Base-by-base conservation (phyloP, 352 stramenopile genomes). In the Phytophthora hybrid region DNA sequence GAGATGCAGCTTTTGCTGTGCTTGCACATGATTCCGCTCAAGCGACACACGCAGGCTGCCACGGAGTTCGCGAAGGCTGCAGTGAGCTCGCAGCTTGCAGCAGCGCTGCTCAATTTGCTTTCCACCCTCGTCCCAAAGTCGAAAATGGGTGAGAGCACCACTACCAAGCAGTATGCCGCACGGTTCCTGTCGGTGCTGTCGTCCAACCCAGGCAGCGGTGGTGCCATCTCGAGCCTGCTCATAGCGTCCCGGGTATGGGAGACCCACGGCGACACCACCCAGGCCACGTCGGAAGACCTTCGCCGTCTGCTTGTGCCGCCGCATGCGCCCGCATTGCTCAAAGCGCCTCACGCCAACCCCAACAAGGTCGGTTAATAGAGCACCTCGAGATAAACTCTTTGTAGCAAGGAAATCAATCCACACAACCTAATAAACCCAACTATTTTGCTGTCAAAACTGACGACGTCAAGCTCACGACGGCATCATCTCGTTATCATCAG, bases 1-100 rank as follows among this genome's bases (percentile, higher is more conserved):
- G 88, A 93, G 66, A 90, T 97, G 63, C 88, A 97, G 59, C 76
- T 97, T 19, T 68, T 97, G 26, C 58, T 97, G 46, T 95, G 89
- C 51, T 79, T 97, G 39, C 90, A 97, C 69, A 97, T 95, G 88
- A 97, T 95, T 57, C 88, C 88, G 6, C 78, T 97, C 19, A 97
- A 97, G 71, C 83, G 90, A 19, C 90, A 97, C 81, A 97, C 90
- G 0, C 87, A 95, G 57, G 86, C 89, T 39, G 89, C 90, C 16
- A 97, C 89, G 2, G 82, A 93, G 58, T 97, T 97, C 74, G 87
- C 90, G 2, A 95, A 95, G 65, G 82, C 85, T 9, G 84, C 88
- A 9, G 83, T 94, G 59, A 94, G 88, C 54, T 93, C 86, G 7
- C 86, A 93, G 58, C 80, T 97, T 59, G 89, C 87, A n/a, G 76